Conservation (phyloP, 345 rosid genomes). For the Melastoma malabathricum region DNA sequence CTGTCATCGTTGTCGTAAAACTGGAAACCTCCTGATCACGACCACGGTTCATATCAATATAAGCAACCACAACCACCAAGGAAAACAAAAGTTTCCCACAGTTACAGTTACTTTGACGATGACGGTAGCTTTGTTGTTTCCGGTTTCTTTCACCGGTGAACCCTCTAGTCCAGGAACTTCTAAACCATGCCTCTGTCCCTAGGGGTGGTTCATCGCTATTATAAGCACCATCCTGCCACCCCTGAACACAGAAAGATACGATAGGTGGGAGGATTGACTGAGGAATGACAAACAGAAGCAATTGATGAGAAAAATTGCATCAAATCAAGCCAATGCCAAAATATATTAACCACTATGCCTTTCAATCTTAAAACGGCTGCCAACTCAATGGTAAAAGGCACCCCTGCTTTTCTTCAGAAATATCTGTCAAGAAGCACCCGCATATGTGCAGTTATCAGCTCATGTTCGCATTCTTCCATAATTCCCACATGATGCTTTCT, state of each 20-base stretch:
- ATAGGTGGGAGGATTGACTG: not conserved
- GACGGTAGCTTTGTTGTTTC: slow-evolving; percentile 20
- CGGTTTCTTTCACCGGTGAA: slow-evolving; percentile 21
- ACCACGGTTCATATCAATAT: not conserved
- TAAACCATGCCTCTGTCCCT: slow-evolving; percentile 53
- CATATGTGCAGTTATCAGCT: too few relatives aligned
- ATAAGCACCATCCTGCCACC: slow-evolving; percentile 33
- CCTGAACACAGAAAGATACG: slow-evolving; percentile 19
- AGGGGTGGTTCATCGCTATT: slow-evolving; percentile 31
- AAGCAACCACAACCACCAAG: not conserved
- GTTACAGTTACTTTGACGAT: not conserved
- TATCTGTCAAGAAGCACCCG: too few relatives aligned
- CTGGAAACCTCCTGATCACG: slow-evolving; percentile 38
- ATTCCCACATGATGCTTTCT: too few relatives aligned
- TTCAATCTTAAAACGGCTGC: too few relatives aligned
- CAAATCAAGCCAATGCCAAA: too few relatives aligned
- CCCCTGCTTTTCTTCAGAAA: too few relatives aligned
- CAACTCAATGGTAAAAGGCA: too few relatives aligned
- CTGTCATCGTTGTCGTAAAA: slow-evolving; percentile 41
- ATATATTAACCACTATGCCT: too few relatives aligned
- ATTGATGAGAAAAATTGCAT: too few relatives aligned
- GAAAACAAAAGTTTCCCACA: not conserved
- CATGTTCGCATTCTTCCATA: too few relatives aligned
- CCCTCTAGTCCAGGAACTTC: slow-evolving; percentile 29
- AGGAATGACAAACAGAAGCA: not conserved